Evolutionary conservation across 129 eudicot genomes (phyloP).

Genomic region (Glebionis coronaria): DNA sequence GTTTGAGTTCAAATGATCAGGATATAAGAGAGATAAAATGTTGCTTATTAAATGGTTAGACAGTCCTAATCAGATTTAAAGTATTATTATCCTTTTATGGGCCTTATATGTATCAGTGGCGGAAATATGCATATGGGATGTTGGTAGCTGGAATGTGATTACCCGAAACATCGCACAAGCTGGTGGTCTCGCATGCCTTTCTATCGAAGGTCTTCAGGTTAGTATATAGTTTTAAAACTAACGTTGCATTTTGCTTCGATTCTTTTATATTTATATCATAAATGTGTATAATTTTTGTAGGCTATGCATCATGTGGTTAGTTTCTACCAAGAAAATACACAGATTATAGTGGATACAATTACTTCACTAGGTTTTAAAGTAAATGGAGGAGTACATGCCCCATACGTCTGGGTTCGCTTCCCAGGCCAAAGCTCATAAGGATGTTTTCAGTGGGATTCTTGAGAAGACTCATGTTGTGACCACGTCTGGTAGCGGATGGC

Average conservation of each 20-base stretch:
- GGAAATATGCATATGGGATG: slow-evolving; percentile 80
- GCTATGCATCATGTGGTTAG: slow-evolving; percentile 87
- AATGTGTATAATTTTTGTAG: slow-evolving; percentile 40
- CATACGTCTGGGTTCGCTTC: slow-evolving; percentile 92
- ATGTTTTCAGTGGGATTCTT: slow-evolving; percentile 82
- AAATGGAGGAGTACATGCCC: slow-evolving; percentile 86
- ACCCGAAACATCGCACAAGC: too few species aligned
- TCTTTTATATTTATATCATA: background rate
- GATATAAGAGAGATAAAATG: too few species aligned
- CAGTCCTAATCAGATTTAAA: too few species aligned
- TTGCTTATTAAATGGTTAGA: too few species aligned
- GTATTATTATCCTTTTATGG: too few species aligned
- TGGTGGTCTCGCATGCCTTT: too few species aligned
- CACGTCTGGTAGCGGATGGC: slow-evolving; percentile 97
- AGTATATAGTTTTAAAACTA: slow-evolving; percentile 10
- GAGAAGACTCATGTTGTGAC: slow-evolving; percentile 98
- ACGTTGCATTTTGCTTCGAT: background rate
- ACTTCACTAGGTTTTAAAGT: slow-evolving; percentile 88
- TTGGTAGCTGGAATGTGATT: too few species aligned
- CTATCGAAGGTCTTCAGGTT: slow-evolving; percentile 83
- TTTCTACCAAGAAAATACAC: slow-evolving; percentile 83
- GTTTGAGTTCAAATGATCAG: too few species aligned
- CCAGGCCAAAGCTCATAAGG: slow-evolving; percentile 97
- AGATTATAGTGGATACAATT: slow-evolving; percentile 82
- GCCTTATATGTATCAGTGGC: too few species aligned